Evolutionary conservation across 2,329 filamentous ascomycete species (phyloP), one percentile per base, ranked within the genome.

Genomic region (Elsinoe arachidis): DNA sequence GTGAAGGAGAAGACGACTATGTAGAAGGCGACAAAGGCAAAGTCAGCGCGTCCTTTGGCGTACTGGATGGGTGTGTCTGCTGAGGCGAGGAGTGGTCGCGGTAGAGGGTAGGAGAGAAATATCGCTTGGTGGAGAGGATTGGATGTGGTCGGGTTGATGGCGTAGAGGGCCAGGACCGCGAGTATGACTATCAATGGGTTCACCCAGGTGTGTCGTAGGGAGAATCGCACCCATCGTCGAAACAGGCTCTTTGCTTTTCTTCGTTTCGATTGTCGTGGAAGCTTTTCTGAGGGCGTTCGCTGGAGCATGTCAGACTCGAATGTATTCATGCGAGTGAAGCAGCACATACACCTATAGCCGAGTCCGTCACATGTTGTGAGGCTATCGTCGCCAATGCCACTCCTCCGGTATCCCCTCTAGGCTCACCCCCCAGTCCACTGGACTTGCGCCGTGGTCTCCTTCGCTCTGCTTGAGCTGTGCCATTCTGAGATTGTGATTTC

Each of bases 21-120:
- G 74, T 96, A 96, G 75, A 96, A 96, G 59, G 77, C 76, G 56
- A 96, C 88, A 66, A 97, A 92, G 43, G 87, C 87, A 56, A 96
- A 78, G 70, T 97, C 91, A 76, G 85, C 87, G 39, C 73, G 78
- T n/a, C 91, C 91, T 72, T 96, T 96, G 70, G 86, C 90, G 74
- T 96, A 97, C 67, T 91, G 87, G 33, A 68, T 59, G 51, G 76
- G 72, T 15, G 76, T 72, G 72, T 65, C 75, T 14, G 44, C 4
- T 12, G 49, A 51, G 3, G 74, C 74, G 58, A 69, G 73, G 56
- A 71, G 71, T 17, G 73, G 69, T 59, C 72, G 74, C 14, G 86
- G 81, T 1, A 70, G 62, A 58, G 83, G 82, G 75, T 97, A 97
- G 53, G 90, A 93, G 60, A 96, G 84, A 79, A 95, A 95, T 71